Evolutionary conservation across 108 stramenopile species (phyloP), one percentile per base, ranked within the genome.

Genomic region (Fragilariopsis cylindrus): DNA sequence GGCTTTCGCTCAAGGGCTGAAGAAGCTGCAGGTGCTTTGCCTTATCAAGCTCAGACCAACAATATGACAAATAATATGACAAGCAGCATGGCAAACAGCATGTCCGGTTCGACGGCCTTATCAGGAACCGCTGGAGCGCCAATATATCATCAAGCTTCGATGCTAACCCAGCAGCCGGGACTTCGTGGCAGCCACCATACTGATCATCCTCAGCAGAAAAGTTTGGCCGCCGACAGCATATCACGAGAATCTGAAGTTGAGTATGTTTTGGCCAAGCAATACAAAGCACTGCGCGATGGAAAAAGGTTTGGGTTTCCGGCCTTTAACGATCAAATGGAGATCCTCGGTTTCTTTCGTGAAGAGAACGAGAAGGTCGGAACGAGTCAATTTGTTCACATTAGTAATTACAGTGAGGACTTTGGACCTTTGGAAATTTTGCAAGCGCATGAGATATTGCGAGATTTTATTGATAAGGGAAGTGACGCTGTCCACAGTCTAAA

Each of bases 261-360:
- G 21, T 90, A 83, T 57, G 82, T 90, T 11, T 65, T 90, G 63
- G 86, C 86, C 13, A 87, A 85, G 56, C 73, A 84, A 50, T 90
- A 79, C 86, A 87, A 90, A 55, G 77, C 81, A 0, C 40, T 87
- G 64, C 72, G 73, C 7, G 84, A 77, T 54, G 81, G 84, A 4
- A 75, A 85, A 65, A 72, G 66, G 9, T 65, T 87, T 40, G 89
- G 89, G 1, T 87, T 90, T 69, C 89, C 89, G 3, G 83, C 83
- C 18, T 90, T 83, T 72, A 84, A 67, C 57, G 73, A 57, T 8
- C 62, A 65, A 40, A 83, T 84, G 69, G 81, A 87, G 68, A 75
- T 90, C 48, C 70, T 90, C 53, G 89, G 89, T 7, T 90, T 90
- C 70, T 86, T 74, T 57, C 60, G 77, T 5, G 75, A 68, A 16